Base-by-base conservation (phyloP, 345 rosid species). In the Salix dunnii region DNA sequence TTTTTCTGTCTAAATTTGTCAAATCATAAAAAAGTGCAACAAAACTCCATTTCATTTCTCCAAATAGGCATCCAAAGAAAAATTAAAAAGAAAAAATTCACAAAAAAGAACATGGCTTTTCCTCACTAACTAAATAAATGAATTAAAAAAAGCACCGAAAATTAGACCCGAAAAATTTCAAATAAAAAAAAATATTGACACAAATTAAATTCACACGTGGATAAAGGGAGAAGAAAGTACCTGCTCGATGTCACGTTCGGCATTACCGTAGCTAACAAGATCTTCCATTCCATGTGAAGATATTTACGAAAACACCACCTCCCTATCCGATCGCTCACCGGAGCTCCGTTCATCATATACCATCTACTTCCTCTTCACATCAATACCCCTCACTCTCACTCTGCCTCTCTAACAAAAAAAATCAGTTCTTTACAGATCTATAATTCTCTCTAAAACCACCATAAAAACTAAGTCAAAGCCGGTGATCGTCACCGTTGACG, bases 261-360 rank as follows among this genome's bases (percentile, higher is more conserved):
- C 86, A 89, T 85, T 89, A 82, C 91, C 94, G 87, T 89, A 91
- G 90, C 91, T 87, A 91, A 85, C 89, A 90, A 90, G 97, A 93
- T 95, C 94, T 88, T 96, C 99, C 97, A 94, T 92, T 95, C 99
- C 97, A 95, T 95, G 93, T 87, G 97, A 90, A 74, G 81, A 82
- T 38, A 78, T 80, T 86, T 81, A 88, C 91, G 86, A 79, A 83
- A 87, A 84, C 78, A 78, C 85, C 89, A 80, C 82, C 92, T 81
- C 90, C 91, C 88, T 84, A 92, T 88, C 81, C 91, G 95, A 91
- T 91, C 89, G 81, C 86, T 87, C 88, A 55, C 87, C 82, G 83
- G 87, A 83, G 90, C 88, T 81, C 98, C 96, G 92, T 86, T 91
- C 97, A 91, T 94, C 88, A 84, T 92, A 91, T 76, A 86, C 76